Percentiles rank a stretch among this genome's conserved stretches.
Evolutionary conservation across 2,329 filamentous ascomycete species (phyloP).

Genomic region (Paraphoma sp.): DNA sequence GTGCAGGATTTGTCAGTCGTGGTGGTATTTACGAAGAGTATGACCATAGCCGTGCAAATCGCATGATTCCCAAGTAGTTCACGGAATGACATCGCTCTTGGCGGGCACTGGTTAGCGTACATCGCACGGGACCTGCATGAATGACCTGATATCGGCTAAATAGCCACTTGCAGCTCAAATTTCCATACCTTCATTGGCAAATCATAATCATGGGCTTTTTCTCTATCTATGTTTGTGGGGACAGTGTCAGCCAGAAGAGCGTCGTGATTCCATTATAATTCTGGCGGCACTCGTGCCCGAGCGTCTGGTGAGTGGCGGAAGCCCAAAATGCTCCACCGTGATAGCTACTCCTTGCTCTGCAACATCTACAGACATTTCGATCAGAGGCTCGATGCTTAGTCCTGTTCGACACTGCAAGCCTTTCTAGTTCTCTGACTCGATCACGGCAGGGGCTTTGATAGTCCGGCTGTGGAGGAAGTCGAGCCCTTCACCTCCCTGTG

Average conservation of each 20-base stretch:
- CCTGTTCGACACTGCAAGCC: constrained; percentile 1
- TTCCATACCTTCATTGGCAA: background rate
- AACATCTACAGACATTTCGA: background rate
- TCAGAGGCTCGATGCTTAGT: background rate
- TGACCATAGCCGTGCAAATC: no score
- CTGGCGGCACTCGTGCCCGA: background rate
- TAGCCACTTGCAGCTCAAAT: constrained; percentile 1
- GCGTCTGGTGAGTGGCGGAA: background rate
- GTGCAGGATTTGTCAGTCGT: no score
- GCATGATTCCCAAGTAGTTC: background rate
- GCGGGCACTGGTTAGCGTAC: background rate
- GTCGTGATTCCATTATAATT: background rate
- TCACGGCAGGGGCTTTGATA: constrained; percentile 68
- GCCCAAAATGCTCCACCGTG: background rate
- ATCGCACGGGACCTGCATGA: constrained; percentile 19
- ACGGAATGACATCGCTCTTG: background rate
- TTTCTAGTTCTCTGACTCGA: constrained; percentile 63
- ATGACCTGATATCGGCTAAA: constrained; percentile 12
- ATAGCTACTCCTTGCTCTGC: background rate
- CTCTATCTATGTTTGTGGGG: background rate
- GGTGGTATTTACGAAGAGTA: no score
- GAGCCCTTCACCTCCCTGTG: constrained; percentile 66
- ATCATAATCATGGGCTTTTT: background rate
- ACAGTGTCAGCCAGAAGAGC: background rate
- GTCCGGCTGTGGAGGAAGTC: constrained; percentile 66